Conservation (phyloP, 257 asterid genomes). For the Capsicum baccatum region DNA sequence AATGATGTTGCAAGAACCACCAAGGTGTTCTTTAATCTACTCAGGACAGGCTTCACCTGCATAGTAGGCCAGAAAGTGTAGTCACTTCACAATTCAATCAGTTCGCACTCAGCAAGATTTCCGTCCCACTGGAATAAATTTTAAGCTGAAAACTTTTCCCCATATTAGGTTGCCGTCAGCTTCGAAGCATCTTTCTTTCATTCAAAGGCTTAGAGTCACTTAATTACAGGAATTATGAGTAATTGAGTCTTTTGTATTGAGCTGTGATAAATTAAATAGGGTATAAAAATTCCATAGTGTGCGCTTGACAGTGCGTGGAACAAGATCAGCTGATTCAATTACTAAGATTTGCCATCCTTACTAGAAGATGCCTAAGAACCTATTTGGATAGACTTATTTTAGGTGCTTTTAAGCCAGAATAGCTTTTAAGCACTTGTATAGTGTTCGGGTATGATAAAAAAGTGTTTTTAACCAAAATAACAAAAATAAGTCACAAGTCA, state of each 20-base stretch:
- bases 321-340: slow-evolving; percentile 20
- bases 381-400: too few species aligned
- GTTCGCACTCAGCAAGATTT: not conserved
- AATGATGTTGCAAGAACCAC: slow-evolving; percentile 72
- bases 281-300: not conserved
- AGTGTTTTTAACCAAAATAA: too few species aligned
- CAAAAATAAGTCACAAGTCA: too few species aligned
- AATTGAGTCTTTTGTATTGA: not conserved
- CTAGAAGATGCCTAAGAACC: not conserved
- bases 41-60: slow-evolving; percentile 88
- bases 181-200: not conserved
- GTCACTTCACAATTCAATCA: slow-evolving; percentile 4
- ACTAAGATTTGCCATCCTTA: not conserved
- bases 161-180: not conserved
- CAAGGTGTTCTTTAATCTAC: slow-evolving; percentile 76
- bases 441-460: too few species aligned
- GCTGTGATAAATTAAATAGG: not conserved
- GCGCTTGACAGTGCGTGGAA: not conserved
- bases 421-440: too few species aligned
- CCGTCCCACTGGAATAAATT: not conserved
- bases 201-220: not conserved
- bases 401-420: too few species aligned
- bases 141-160: not conserved
- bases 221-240: not conserved
- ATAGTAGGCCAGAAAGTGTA: not conserved